Evolutionary conservation across 768 basidiomycete species (phyloP), one percentile per base, ranked within the genome.

Genomic region (Symmetrospora coprosmae): DNA sequence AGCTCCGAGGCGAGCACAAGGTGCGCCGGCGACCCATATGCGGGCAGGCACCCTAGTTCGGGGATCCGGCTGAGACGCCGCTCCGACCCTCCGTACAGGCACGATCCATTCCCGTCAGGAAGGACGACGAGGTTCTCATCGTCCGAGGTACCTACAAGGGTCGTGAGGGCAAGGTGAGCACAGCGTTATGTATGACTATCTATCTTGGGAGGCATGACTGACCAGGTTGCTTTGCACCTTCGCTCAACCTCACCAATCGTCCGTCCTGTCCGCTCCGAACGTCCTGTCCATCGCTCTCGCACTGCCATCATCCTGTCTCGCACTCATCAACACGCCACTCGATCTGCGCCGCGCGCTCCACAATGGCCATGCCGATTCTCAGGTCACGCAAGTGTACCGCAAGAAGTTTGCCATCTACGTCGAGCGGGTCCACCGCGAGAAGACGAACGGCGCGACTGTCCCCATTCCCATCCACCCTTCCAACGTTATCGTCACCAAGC

Each of bases 101-200:
- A 67, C 90, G 90, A 67, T 87, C 91, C 61, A 76, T 96, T 63
- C 89, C 94, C 58, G 82, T 97, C 71, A 86, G 94, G 72, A 96
- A 96, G 75, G 92, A 96, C 69, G 92, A 99, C 74, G 92, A 97
- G 76, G 50, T 49, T 21, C 79, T 85, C 72, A 89, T 99, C 69
- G 87, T 96, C 63, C 81, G 92, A 66, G 92, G 92, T 59, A 91
- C 92, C 75, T 90, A 94, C 82, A 94, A 94, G 80, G 92, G 94
- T 50, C 82, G 90, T 72, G 92, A 99, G 79, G 92, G 92, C 71
- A 96, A 96, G 78, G 43, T 23, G 25, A 46, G 25, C 25, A 9
- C 16, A 23, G 43, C 43, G 25, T 11, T 11, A 9, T 46, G 13
- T 9, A 46, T 13, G 8, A 11, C 16, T 16, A 9, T 9, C 43